Conservation (phyloP, 805 yeast species). For the Kodamaea lidongshanica region DNA sequence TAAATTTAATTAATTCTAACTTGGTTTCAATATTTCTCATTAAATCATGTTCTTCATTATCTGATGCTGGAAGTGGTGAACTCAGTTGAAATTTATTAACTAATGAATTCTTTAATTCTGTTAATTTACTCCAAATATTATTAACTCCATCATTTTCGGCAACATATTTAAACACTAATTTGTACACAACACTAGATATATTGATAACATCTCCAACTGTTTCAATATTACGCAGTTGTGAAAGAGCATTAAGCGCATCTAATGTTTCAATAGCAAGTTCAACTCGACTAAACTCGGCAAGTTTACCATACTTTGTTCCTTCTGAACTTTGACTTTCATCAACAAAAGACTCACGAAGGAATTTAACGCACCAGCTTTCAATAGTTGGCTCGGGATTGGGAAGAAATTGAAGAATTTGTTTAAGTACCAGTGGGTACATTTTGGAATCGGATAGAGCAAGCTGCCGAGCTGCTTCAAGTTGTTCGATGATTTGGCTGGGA, state of each 20-base stretch:
- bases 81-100: slow-evolving; percentile 53
- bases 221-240: slow-evolving; percentile 24
- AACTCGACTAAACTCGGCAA: slow-evolving; percentile 17
- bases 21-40: slow-evolving; percentile 51
- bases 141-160: slow-evolving; percentile 42
- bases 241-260: slow-evolving; percentile 24
- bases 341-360: slow-evolving; percentile 33
- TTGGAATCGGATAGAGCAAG: slow-evolving; percentile 26
- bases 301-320: slow-evolving; percentile 8
- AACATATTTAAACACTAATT: slow-evolving; percentile 39
- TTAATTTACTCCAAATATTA: slow-evolving; percentile 51
- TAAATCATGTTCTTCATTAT: slow-evolving; percentile 43
- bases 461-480: slow-evolving; percentile 33
- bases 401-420: slow-evolving; percentile 35
- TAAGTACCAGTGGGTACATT: slow-evolving; percentile 38
- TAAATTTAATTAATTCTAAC: slow-evolving; percentile 67
- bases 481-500: slow-evolving; percentile 17
- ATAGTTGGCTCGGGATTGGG: slow-evolving; percentile 28
- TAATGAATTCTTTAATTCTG: slow-evolving; percentile 51
- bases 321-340: too few species aligned
- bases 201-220: slow-evolving; percentile 29
- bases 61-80: slow-evolving; percentile 47
- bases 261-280: slow-evolving; percentile 39
- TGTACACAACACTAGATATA: slow-evolving; percentile 37
- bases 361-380: slow-evolving; percentile 37